Conservation (phyloP, 768 basidiomycete genomes). For the Pisolithus sp. region DNA sequence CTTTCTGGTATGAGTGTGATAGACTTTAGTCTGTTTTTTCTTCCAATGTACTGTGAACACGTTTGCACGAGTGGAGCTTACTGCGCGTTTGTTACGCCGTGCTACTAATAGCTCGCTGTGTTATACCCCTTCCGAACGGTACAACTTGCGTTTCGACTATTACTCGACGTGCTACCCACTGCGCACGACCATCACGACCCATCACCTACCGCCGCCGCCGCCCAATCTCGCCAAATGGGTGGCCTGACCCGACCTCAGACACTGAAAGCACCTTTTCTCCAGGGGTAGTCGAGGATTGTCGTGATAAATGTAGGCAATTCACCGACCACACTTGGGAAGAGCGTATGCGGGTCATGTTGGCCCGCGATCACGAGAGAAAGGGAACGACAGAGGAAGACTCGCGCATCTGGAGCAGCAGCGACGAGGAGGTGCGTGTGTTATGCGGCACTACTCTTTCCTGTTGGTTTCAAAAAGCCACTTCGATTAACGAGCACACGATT, state of each 20-base stretch:
- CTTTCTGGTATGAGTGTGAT: neutral
- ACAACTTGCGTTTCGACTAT: conserved; percentile 59
- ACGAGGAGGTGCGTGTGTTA: conserved; percentile 52
- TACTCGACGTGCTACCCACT: no score
- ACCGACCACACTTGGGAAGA: conserved; percentile 57
- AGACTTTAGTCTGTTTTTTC: neutral
- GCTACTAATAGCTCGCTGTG: neutral
- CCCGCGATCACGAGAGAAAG: conserved; percentile 28
- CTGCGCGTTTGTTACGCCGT: neutral
- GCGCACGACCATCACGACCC: no score
- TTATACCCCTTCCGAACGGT: conserved; percentile 32
- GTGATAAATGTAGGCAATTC: conserved; percentile 59
- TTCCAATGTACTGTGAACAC: neutral
- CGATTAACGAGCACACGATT: no score
- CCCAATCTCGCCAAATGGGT: conserved; percentile 51
- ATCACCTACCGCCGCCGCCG: neutral
- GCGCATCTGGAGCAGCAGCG: conserved; percentile 61
- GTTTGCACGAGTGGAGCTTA: neutral
- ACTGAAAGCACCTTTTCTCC: conserved; percentile 72
- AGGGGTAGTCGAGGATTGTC: conserved; percentile 58
- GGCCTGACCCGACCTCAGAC: conserved; percentile 84
- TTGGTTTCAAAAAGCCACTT: no score
- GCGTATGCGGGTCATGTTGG: conserved; percentile 51
- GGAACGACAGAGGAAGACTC: conserved; percentile 31
- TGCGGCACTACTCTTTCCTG: no score